Conservation (phyloP, 2,329 filamentous ascomycete genomes). For the Bimuria novae-zelandiae region DNA sequence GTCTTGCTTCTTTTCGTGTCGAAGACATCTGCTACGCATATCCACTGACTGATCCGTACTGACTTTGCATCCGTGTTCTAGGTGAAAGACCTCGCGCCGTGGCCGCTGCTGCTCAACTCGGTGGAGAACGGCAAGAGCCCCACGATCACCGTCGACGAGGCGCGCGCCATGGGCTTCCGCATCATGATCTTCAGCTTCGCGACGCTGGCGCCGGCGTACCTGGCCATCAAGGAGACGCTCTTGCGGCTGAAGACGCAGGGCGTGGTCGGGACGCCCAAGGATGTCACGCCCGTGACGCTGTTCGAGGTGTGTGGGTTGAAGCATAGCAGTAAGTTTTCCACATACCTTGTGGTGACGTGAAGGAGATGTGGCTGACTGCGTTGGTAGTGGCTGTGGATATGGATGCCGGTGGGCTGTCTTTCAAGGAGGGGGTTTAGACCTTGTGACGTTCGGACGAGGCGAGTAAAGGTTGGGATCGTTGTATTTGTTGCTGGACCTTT, state of each 20-base stretch:
- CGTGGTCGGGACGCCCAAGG: slow-evolving; percentile 9
- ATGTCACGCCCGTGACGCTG: slow-evolving; percentile 13
- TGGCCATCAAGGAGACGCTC: slow-evolving; percentile 16
- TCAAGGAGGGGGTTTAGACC: slow-evolving; percentile 3
- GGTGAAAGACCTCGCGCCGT: slow-evolving; percentile 51
- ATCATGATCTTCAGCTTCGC: slow-evolving; percentile 20
- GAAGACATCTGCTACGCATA: too few relatives aligned
- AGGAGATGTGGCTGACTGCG: background rate
- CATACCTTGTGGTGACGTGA: background rate
- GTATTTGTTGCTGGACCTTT: too few relatives aligned
- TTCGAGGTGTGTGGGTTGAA: slow-evolving; percentile 17
- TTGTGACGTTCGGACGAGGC: background rate
- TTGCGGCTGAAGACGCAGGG: slow-evolving; percentile 14
- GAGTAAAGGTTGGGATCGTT: background rate
- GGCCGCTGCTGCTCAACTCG: slow-evolving; percentile 58
- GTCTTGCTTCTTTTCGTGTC: too few relatives aligned
- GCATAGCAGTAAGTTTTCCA: slow-evolving; percentile 7
- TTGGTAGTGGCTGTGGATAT: slow-evolving; percentile 4
- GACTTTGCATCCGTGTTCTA: too few relatives aligned
- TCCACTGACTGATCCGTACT: too few relatives aligned
- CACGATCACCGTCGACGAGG: slow-evolving; percentile 55
- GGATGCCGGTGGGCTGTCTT: slow-evolving; percentile 5
- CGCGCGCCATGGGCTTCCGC: slow-evolving; percentile 55
- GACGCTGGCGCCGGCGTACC: slow-evolving; percentile 14
- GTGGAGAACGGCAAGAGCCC: slow-evolving; percentile 61